Evolutionary conservation across 495 filamentous ascomycete genomes (phyloP), one percentile per base, ranked within the genome.

Genomic region (Penicillium macrosclerotiorum): DNA sequence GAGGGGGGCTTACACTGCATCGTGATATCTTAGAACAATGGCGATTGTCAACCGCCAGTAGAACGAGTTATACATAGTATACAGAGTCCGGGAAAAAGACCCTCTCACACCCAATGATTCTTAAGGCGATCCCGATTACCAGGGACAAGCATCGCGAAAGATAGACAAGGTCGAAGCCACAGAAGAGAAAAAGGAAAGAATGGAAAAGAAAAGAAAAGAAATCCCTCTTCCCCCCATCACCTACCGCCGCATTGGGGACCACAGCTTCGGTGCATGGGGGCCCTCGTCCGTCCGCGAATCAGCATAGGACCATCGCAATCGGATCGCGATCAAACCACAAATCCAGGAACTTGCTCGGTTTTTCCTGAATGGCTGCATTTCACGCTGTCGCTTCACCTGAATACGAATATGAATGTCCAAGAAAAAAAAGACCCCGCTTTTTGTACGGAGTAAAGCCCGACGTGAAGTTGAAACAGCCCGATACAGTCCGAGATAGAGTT

Each of bases 401-500:
- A n/a, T 6, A n/a, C 14, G 16, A 20, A 18, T 4, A 14, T 13
- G 26, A 27, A 4, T n/a, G n/a, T n/a, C n/a, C 37, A 41, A 41
- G 29, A 22, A 41, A 1, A 6, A 31, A n/a, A 19, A 39, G 16
- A 17, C 44, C 20, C 44, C 35, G 25, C 34, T 32, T 47, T 29
- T 47, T 29, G 7, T 5, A 23, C 11, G 35, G 35, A 11, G 19
- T 20, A 37, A 37, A 12, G 18, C 4, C n/a, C 30, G 13, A 32
- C n/a, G n/a, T n/a, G n/a, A n/a, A n/a, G 14, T 33, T 29, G 25
- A n/a, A n/a, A n/a, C 5, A 9, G 14, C 16, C 27, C 27, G 40
- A 42, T 42, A 13, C 24, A 27, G 27, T 24, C 29, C 27, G 40
- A 42, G 40, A 42, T 42, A 42, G 40, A 42, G 9, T 12, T 19